Evolutionary conservation across 176 grass and related monocot genomes (phyloP), one percentile per base, ranked within the genome.

Genomic region (Neostapfia colusana): DNA sequence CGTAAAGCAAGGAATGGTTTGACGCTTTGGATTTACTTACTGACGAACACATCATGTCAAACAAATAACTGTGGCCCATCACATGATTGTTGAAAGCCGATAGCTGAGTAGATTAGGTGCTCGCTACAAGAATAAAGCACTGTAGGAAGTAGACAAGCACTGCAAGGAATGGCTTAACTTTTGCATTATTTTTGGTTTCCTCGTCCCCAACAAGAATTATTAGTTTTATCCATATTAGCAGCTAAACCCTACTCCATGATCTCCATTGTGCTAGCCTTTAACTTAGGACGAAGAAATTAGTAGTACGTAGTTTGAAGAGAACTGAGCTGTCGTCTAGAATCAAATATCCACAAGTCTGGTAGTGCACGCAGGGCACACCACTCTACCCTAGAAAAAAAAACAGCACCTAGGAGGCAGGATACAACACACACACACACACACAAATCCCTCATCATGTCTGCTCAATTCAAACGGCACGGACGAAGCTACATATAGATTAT

Each of bases 101-200:
- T 63, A 70, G 9, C 34, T 37, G 43, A 53, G 69, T 58, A 84
- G 86, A 76, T 80, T 84, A 49, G 81, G 71, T 21, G 13, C n/a
- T 57, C 53, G 18, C 49, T 83, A 70, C 64, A 70, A 14, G 37
- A 56, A 65, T 57, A 84, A 48, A 80, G 27, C 11, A 15, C 26
- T 49, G 56, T 76, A 76, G 64, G 86, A 84, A 88, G 77, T 84
- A 58, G 86, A 76, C 81, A 81, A 51, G 46, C 71, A 59, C 34
- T 34, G 71, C 76, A 65, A 60, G 24, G 64, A 44, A 55, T 65
- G 7, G 10, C 36, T 58, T 27, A 20, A 21, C 49, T 79, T 79
- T 65, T 50, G 41, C 53, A 50, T 65, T 27, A 28, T 34, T 48
- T 8, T 57, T 67, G 48, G 65, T 58, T 51, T 51, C 17, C 23